These are phyloP conservation scores for Ascochyta rabiei DNA, from an alignment of 2,329 filamentous ascomycete genomes.

Conservation along the genomic window DNA sequence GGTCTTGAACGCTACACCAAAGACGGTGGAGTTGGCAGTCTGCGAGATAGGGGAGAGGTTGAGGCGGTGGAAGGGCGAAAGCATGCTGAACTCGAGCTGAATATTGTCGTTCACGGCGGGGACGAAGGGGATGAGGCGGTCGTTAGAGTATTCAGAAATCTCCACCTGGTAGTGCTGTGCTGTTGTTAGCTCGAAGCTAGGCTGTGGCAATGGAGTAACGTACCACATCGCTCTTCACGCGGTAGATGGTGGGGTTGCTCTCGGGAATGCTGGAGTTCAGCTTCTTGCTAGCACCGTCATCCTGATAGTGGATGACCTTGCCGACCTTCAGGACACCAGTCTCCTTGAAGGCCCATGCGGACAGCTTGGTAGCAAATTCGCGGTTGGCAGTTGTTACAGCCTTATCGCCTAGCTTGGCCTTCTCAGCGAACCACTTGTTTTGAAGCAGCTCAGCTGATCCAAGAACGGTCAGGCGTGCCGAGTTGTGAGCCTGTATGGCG, in stretches of 20 bases:
- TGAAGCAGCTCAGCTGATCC: slow-evolving; percentile 87
- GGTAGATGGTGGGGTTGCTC: slow-evolving; percentile 85
- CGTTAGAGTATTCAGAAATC: slow-evolving; percentile 80
- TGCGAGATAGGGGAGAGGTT: slow-evolving; percentile 64
- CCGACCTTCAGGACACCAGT: slow-evolving; percentile 86
- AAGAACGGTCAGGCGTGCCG: slow-evolving; percentile 83
- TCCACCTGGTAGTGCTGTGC: slow-evolving; percentile 82
- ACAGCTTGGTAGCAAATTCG: slow-evolving; percentile 82
- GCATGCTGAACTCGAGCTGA: slow-evolving; percentile 98
- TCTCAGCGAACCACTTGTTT: slow-evolving; percentile 85
- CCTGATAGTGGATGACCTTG: slow-evolving; percentile 76
- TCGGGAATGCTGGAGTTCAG: slow-evolving; percentile 50
- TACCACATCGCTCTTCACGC: slow-evolving; percentile 96
- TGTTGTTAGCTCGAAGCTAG: slow-evolving; percentile 14
- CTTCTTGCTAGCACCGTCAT: slow-evolving; percentile 59
- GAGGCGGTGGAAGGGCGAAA: slow-evolving; percentile 94
- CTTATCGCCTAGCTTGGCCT: slow-evolving; percentile 64
- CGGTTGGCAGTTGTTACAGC: slow-evolving; percentile 74
- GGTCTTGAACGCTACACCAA: slow-evolving; percentile 75
- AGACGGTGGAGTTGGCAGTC: slow-evolving; percentile 73
- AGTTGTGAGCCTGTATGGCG: slow-evolving; percentile 88
- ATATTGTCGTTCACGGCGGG: slow-evolving; percentile 73
- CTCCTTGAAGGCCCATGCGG: slow-evolving; percentile 98
- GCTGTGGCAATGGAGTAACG: slow-evolving; percentile 49
- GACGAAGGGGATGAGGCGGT: slow-evolving; percentile 76